Percentiles rank a stretch among this genome's conserved stretches.
Evolutionary conservation across 805 yeast genomes (phyloP).

Genomic region (Candida hungchunana): DNA sequence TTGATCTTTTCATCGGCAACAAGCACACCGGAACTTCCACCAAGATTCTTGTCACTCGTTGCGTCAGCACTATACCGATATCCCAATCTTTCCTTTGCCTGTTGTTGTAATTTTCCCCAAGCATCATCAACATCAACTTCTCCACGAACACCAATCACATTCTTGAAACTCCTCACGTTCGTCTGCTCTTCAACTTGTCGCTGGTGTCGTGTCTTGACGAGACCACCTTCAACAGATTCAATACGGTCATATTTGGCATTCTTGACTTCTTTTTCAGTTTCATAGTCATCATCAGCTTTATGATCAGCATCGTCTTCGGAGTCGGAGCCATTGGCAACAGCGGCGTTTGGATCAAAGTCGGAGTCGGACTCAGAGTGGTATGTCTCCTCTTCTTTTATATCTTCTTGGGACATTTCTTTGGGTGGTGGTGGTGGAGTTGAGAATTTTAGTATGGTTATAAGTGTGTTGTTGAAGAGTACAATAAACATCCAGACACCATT

Average conservation of each 20-base stretch:
- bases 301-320: too few relatives aligned
- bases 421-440: not conserved
- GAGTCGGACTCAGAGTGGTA: constrained; percentile 37
- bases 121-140: constrained; percentile 44
- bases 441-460: not conserved
- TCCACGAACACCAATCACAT: constrained; percentile 10
- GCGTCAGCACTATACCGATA: constrained; percentile 19
- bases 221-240: constrained; percentile 56
- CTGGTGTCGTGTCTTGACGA: constrained; percentile 68
- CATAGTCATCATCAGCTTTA: too few relatives aligned
- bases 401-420: not conserved
- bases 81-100: constrained; percentile 27
- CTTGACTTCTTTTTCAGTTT: constrained; percentile 30
- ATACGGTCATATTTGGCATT: constrained; percentile 42
- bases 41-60: not conserved
- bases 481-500: too few relatives aligned
- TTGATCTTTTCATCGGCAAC: constrained; percentile 46
- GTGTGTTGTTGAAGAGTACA: too few relatives aligned
- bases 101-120: constrained; percentile 50
- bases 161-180: constrained; percentile 22
- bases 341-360: constrained; percentile 30
- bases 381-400: constrained; percentile 33
- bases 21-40: too few relatives aligned
- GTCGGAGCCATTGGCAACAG: too few relatives aligned
- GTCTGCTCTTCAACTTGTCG: constrained; percentile 40